phyloP scores from a whole-genome alignment of 352 stramenopile genomes.

The Pythium dissotocum region DNA sequence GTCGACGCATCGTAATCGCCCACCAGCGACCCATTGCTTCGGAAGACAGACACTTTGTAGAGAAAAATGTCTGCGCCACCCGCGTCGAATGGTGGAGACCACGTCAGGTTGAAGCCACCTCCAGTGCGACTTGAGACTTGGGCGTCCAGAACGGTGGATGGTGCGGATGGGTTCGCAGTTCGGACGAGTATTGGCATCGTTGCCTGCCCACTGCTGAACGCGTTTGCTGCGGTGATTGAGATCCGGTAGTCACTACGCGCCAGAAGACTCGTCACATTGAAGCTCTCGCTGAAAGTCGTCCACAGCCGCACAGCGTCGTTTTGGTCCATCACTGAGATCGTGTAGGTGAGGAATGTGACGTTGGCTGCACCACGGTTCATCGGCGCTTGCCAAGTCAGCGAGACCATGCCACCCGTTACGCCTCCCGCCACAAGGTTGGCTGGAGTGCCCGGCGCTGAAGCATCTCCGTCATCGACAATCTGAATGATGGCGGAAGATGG shows the following conservation, averaged over 20 bases:
- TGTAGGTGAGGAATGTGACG: conserved; percentile 35
- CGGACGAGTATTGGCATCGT: conserved; percentile 20
- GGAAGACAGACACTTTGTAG: conserved; percentile 32
- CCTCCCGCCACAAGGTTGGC: conserved; percentile 18
- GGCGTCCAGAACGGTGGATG: conserved; percentile 29
- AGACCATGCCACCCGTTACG: conserved; percentile 36
- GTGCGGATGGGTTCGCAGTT: conserved; percentile 32
- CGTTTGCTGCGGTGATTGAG: conserved; percentile 34
- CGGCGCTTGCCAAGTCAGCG: conserved; percentile 35
- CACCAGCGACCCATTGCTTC: neutral
- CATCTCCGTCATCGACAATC: conserved; percentile 56
- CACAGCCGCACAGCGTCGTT: conserved; percentile 17
- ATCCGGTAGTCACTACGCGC: conserved; percentile 37
- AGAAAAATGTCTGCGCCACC: conserved; percentile 37
- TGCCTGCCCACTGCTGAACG: conserved; percentile 20
- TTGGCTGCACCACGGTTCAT: conserved; percentile 36
- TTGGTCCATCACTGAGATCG: conserved; percentile 26
- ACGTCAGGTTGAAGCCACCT: conserved; percentile 45
- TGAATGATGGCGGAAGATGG: conserved; percentile 26
- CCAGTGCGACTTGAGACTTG: conserved; percentile 37
- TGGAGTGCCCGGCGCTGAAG: conserved; percentile 35
- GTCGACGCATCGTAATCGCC: conserved; percentile 15
- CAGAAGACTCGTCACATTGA: conserved; percentile 29
- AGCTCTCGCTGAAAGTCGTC: conserved; percentile 15
- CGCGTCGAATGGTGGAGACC: conserved; percentile 41